Evolutionary conservation across 2,329 filamentous ascomycete genomes (phyloP).

Genomic region (Zymoseptoria tritici): DNA sequence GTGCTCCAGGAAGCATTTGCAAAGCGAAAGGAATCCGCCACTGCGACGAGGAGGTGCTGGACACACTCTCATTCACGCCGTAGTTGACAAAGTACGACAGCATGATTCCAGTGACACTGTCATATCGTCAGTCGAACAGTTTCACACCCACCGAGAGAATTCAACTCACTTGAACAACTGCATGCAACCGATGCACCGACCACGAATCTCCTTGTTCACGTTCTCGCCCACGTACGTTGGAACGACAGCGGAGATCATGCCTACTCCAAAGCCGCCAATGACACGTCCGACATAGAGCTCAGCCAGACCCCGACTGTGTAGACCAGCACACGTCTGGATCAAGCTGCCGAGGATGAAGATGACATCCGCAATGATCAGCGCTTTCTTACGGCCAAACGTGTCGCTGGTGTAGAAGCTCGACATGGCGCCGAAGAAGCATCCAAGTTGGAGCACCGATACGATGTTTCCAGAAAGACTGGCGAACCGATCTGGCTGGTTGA

Average conservation of each 20-base stretch:
- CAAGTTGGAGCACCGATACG: slow-evolving; percentile 38
- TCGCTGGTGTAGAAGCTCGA: slow-evolving; percentile 37
- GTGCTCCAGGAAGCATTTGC: slow-evolving; percentile 45
- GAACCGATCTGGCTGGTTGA: slow-evolving; percentile 25
- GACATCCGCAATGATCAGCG: slow-evolving; percentile 36
- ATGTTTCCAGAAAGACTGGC: slow-evolving; percentile 38
- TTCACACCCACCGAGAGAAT: slow-evolving; percentile 28
- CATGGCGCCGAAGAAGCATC: slow-evolving; percentile 40
- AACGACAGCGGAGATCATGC: slow-evolving; percentile 36
- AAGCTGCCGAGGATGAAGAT: slow-evolving; percentile 38
- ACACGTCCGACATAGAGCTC: slow-evolving; percentile 38
- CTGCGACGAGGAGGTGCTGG: slow-evolving; percentile 39
- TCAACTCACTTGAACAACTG: slow-evolving; percentile 24
- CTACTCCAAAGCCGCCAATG: slow-evolving; percentile 40
- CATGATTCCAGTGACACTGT: slow-evolving; percentile 41
- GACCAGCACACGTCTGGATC: slow-evolving; percentile 34
- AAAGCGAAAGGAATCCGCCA: slow-evolving; percentile 48
- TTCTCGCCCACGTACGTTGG: slow-evolving; percentile 42
- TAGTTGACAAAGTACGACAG: slow-evolving; percentile 49
- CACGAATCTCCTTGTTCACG: slow-evolving; percentile 33
- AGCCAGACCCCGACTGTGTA: slow-evolving; percentile 26
- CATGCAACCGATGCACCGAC: slow-evolving; percentile 26
- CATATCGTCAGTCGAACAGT: slow-evolving; percentile 21
- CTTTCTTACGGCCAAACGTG: slow-evolving; percentile 35
- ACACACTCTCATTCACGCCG: slow-evolving; percentile 41